Evolutionary conservation across 371 early-diverging fungal species (phyloP), one percentile per base, ranked within the genome.

Genomic region (Mucor mucedo): DNA sequence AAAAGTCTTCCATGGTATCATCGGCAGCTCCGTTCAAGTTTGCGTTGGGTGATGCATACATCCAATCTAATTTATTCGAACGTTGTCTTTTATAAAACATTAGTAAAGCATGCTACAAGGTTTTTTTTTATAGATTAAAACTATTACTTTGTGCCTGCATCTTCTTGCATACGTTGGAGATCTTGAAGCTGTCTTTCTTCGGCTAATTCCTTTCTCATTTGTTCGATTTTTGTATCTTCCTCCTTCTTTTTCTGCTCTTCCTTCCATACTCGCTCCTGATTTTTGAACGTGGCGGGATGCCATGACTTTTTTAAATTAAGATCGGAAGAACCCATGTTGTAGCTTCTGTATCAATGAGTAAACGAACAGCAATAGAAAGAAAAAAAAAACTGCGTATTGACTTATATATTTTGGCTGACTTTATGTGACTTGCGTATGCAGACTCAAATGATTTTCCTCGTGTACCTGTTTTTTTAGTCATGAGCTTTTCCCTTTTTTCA

Each of bases 261-360:
- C 68, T 95, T 90, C 93, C 96, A 97, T 47, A 97, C 93, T 72
- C 88, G 85, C 69, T 95, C 95, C 75, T 91, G 92, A 77, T 96
- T 95, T 39, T 90, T 88, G 64, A 92, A 86, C 30, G 96, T 95
- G 57, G 84, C 84, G 62, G 98, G 95, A 88, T 97, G 98, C 97
- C 98, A 98, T 40, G 93, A 93, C 78, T 97, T 98, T 88, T 97
- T 97, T 84, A 97, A 65, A 58, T 77, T 75, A 62, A 90, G 85
- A 83, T 90, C 90, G 32, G 87, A 87, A 68, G 87, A 87, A 71
- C 89, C 89, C 87, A 88, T 86, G 38, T 5, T 59, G 44, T 21
- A 21, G 21, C 1, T 21, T 42, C n/a, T 21, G 29, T 32, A 6
- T 35, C 84, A 78, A 78, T 78, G 77, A 47, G 16, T 38, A 30